Conservation (phyloP, 192 early-diverging fungal species). For the Backusella australiensis region DNA sequence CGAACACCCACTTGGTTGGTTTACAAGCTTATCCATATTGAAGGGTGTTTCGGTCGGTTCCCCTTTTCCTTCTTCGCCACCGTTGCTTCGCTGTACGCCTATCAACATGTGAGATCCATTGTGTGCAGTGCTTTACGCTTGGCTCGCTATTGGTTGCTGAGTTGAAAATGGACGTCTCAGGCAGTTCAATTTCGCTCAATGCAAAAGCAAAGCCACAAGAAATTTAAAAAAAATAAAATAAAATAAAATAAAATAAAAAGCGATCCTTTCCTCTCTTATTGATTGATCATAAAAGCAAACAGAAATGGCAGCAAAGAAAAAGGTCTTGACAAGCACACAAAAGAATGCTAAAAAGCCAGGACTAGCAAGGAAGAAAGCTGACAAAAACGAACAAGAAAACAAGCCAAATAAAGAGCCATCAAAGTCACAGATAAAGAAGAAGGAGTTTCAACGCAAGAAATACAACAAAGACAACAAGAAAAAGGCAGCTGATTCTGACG, state of each 20-base stretch:
- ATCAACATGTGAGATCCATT: too few species aligned
- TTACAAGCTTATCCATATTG: too few species aligned
- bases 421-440: conserved; percentile 23
- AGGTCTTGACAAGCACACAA: background rate
- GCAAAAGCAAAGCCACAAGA: background rate
- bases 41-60: too few species aligned
- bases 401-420: background rate
- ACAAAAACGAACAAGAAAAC: background rate
- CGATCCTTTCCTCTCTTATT: background rate
- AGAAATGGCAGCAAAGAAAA: background rate
- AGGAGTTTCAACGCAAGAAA: conserved; percentile 27
- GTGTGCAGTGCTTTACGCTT: too few species aligned
- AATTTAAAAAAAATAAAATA: background rate
- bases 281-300: background rate
- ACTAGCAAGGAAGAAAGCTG: background rate
- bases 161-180: too few species aligned
- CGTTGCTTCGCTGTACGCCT: too few species aligned
- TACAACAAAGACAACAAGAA: conserved; percentile 33
- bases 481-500: conserved; percentile 1
- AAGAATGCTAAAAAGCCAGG: background rate
- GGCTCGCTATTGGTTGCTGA: too few species aligned
- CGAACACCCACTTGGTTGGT: too few species aligned
- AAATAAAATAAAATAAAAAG: background rate
- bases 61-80: too few species aligned
- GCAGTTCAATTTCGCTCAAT: background rate